Base-by-base conservation (phyloP, 2,329 filamentous ascomycete genomes). In the Rhinocladiella similis region DNA sequence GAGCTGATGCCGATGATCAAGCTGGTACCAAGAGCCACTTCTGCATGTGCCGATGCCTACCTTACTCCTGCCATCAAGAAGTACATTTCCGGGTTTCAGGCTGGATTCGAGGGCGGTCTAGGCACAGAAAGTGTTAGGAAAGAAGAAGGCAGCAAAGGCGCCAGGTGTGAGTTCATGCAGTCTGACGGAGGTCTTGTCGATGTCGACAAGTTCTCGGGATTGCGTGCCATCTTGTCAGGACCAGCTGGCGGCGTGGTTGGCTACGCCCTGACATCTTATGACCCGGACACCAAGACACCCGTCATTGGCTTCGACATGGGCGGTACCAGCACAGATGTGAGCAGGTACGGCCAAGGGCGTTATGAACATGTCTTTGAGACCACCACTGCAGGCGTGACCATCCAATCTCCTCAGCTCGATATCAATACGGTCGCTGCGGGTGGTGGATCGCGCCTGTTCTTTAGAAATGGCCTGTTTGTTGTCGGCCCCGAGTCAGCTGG, bases 221-320 rank as follows among this genome's bases (percentile, higher is more conserved):
- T 97, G 9, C 88, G 89, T 66, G 92, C 91, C 1, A 96, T 97
- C 56, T 70, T 97, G 3, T 96, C 91, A 1, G 93, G 92, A 0
- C 92, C 92, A 1, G 92, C 92, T n/a, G 92, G 92, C 43, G 92
- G 92, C 45, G 92, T 97, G 0, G 92, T 97, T 0, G 92, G 92
- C 3, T 96, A 96, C 70, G 91, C 92, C 16, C 84, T 93, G 18
- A 97, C 93, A 0, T 94, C 89, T 1, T 97, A 94, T 70, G 92
- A 97, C 63, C 82, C 87, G 0, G 79, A 88, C 49, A 94, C 90
- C 3, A 89, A 86, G 68, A 90, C 84, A 1, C 91, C 91, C 0
- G 89, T 97, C 3, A 96, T 97, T 66, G 92, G 92, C 0, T 97
- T 97, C 67, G 92, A 97, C 65, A 97, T 97, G 92, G 91, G 91